Evolutionary conservation across 1,139 yeast species (phyloP).

Genomic region (Yamadazyma triangularis): DNA sequence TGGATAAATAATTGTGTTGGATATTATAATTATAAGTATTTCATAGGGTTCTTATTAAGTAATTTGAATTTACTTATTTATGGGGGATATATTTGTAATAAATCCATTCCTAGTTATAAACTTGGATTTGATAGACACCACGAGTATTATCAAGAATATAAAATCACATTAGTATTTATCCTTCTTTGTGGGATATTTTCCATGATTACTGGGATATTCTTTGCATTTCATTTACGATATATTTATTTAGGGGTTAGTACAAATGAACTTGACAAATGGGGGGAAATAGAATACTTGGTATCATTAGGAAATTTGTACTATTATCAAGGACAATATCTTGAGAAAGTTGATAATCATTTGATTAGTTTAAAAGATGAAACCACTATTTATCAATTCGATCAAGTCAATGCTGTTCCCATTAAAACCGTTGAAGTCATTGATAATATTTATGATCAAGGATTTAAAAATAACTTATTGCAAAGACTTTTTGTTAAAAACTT

Average conservation of each 20-base stretch:
- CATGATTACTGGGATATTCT: slow-evolving; percentile 52
- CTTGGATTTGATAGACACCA: slow-evolving; percentile 7
- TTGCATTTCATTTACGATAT: slow-evolving; percentile 56
- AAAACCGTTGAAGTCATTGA: slow-evolving; percentile 32
- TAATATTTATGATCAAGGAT: slow-evolving; percentile 70
- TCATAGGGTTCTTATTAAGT: slow-evolving; percentile 54
- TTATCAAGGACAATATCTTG: slow-evolving; percentile 14
- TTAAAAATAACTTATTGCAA: slow-evolving; percentile 37
- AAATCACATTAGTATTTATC: slow-evolving; percentile 47
- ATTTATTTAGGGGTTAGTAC: slow-evolving; percentile 85
- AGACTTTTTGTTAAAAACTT: neutral
- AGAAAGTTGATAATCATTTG: slow-evolving; percentile 14
- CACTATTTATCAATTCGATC: slow-evolving; percentile 4
- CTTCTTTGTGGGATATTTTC: slow-evolving; percentile 52
- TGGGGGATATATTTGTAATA: slow-evolving; percentile 48
- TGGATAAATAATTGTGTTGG: slow-evolving; percentile 95
- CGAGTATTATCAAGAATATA: slow-evolving; percentile 18
- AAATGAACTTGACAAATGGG: slow-evolving; percentile 86
- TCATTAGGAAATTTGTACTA: slow-evolving; percentile 27
- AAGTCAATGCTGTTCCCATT: slow-evolving; percentile 2
- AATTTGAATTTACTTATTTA: slow-evolving; percentile 56
- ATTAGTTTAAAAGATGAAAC: slow-evolving; percentile 10
- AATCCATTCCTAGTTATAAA: slow-evolving; percentile 22
- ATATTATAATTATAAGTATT: slow-evolving; percentile 66
- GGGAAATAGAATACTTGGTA: slow-evolving; percentile 59